Conservation (phyloP, 1,284 basidiomycete species). For the Ustilago crameri region DNA sequence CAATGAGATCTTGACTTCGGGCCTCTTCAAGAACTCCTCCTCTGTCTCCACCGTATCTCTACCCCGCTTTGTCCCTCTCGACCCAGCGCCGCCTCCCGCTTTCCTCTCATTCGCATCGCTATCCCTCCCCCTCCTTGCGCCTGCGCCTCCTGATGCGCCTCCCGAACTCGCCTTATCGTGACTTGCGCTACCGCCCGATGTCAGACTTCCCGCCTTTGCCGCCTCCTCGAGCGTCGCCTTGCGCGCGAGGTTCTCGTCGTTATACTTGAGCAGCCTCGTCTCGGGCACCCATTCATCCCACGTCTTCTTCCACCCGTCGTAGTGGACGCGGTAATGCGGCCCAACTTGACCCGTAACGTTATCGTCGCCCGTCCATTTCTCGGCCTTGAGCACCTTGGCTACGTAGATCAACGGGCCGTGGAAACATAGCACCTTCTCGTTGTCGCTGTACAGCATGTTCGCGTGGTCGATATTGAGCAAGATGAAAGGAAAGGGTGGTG, state of each 20-base stretch:
- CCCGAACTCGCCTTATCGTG: slow-evolving; percentile 17
- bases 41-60: slow-evolving; percentile 66
- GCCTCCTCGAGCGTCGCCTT: slow-evolving; percentile 72
- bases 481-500: too few species aligned
- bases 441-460: slow-evolving; percentile 70
- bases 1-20: slow-evolving; percentile 89
- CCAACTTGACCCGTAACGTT: slow-evolving; percentile 76
- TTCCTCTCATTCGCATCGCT: slow-evolving; percentile 17
- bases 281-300: slow-evolving; percentile 99
- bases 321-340: slow-evolving; percentile 93
- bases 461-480: too few species aligned
- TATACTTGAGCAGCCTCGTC: slow-evolving; percentile 83
- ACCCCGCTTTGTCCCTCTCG: slow-evolving; percentile 26
- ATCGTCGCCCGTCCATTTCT: slow-evolving; percentile 79
- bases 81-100: neutral
- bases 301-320: slow-evolving; percentile 99
- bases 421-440: slow-evolving; percentile 89
- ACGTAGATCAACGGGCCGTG: slow-evolving; percentile 95
- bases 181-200: slow-evolving; percentile 4
- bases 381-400: slow-evolving; percentile 88
- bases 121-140: slow-evolving; percentile 12
- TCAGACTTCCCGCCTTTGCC: slow-evolving; percentile 65
- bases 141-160: slow-evolving; percentile 36
- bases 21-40: slow-evolving; percentile 75
- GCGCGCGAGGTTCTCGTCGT: slow-evolving; percentile 83